Conservation (phyloP, 306 rosid species). For the Acacia melanoxylon region DNA sequence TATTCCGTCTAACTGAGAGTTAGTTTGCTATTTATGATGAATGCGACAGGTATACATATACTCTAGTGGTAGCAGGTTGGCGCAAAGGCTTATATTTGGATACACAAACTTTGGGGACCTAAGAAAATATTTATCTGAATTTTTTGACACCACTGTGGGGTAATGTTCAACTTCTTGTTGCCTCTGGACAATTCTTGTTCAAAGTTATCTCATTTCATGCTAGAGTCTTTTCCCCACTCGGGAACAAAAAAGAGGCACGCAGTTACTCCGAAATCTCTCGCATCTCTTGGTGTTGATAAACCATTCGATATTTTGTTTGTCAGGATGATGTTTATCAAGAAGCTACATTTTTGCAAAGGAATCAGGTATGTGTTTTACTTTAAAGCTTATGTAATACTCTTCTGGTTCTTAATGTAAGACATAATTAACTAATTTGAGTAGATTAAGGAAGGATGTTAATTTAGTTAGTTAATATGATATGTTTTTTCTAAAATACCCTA, state of each 20-base stretch:
- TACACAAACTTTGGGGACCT: slow-evolving; percentile 84
- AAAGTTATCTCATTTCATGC: slow-evolving; percentile 17
- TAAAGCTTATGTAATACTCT: not conserved
- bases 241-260: slow-evolving; percentile 77
- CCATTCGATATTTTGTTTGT: slow-evolving; percentile 80
- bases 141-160: slow-evolving; percentile 94
- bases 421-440: too few species aligned
- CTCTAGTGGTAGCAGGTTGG: slow-evolving; percentile 98
- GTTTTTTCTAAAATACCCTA: too few species aligned
- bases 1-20: not conserved
- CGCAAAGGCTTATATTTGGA: slow-evolving; percentile 91
- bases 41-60: slow-evolving; percentile 81
- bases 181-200: slow-evolving; percentile 14
- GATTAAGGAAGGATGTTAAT: too few species aligned
- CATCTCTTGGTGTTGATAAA: slow-evolving; percentile 81
- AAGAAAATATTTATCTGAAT: slow-evolving; percentile 80
- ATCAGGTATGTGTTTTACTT: slow-evolving; percentile 61
- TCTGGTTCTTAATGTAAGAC: not conserved
- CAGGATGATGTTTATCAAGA: slow-evolving; percentile 83
- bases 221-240: slow-evolving; percentile 29
- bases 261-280: slow-evolving; percentile 76
- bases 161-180: slow-evolving; percentile 32
- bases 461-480: too few species aligned
- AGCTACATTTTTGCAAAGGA: slow-evolving; percentile 86
- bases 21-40: slow-evolving; percentile 29